phyloP scores from a whole-genome alignment of 208 protist species.

The Trypanosomatidae sp. region DNA sequence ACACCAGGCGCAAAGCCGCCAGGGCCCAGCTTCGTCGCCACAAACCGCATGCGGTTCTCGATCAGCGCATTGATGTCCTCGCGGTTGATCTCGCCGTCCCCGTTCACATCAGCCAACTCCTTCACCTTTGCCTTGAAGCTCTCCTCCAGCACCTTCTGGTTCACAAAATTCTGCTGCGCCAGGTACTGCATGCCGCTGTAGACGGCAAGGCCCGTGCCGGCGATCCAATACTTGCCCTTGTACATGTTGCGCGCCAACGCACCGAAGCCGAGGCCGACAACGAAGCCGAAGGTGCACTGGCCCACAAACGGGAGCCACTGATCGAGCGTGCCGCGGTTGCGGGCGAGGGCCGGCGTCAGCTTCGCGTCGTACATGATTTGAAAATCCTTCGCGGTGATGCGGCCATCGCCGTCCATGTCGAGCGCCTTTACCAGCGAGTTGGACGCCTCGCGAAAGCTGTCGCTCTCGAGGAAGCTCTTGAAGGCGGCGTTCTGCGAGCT shows the following conservation, averaged over 20 bases:
- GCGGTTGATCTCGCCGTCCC: constrained; percentile 48
- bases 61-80: constrained; percentile 56
- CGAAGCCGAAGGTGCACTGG: constrained; percentile 48
- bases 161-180: constrained; percentile 65
- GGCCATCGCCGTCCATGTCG: constrained; percentile 67
- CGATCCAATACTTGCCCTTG: constrained; percentile 42
- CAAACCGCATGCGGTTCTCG: constrained; percentile 53
- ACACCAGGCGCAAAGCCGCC: constrained; percentile 54
- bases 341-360: constrained; percentile 29
- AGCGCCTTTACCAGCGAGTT: constrained; percentile 34
- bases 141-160: constrained; percentile 39
- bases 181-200: constrained; percentile 64
- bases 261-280: constrained; percentile 39
- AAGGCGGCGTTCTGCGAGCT: constrained; percentile 34
- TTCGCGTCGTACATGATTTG: constrained; percentile 64
- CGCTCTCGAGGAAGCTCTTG: constrained; percentile 22
- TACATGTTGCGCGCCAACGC: constrained; percentile 42
- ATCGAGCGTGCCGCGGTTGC: constrained; percentile 36
- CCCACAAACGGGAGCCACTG: constrained; percentile 48
- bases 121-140: constrained; percentile 46
- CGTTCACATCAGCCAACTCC: constrained; percentile 54
- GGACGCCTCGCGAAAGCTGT: constrained; percentile 28
- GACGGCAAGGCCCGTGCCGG: constrained; percentile 23
- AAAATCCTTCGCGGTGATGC: constrained; percentile 61
- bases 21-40: constrained; percentile 62